These are phyloP conservation scores for Verticillium dahliae DNA, from an alignment of 2,329 filamentous ascomycete genomes.

Conservation along the genomic window DNA sequence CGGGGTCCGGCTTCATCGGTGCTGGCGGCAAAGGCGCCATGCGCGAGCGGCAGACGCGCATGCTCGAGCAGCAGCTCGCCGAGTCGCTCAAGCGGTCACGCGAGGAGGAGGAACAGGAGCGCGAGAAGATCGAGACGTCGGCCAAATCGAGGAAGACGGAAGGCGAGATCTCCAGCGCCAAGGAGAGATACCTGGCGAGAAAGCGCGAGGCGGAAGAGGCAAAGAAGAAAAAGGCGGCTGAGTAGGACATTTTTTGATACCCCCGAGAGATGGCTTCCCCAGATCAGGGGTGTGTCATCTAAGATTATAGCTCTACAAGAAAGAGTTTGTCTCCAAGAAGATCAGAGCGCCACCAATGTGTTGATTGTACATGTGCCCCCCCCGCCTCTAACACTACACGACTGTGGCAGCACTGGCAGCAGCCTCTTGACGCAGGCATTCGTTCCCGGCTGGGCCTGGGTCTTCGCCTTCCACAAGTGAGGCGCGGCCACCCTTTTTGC, in stretches of 20 bases:
- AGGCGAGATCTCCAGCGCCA: conserved; percentile 68
- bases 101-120: conserved; percentile 59
- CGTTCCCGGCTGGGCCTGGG: background rate
- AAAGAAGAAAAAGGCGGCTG: conserved; percentile 41
- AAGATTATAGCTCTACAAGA: background rate
- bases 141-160: conserved; percentile 75
- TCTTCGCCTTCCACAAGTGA: background rate
- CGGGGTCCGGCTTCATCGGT: conserved; percentile 29
- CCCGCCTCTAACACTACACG: background rate
- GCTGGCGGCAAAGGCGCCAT: conserved; percentile 56
- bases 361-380: background rate
- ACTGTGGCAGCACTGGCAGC: background rate
- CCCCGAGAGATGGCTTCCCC: background rate
- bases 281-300: background rate
- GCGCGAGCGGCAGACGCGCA: conserved; percentile 68
- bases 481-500: background rate
- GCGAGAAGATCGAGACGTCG: conserved; percentile 54
- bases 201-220: conserved; percentile 69
- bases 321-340: background rate
- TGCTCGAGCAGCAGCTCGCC: conserved; percentile 74
- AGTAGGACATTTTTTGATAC: conserved; percentile 10
- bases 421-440: background rate
- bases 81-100: conserved; percentile 64
- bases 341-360: background rate
- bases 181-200: conserved; percentile 71